Percentiles rank a stretch among this genome's conserved stretches.
Evolutionary conservation across 2,329 filamentous ascomycete genomes (phyloP).

Genomic region (Nemania sp.): DNA sequence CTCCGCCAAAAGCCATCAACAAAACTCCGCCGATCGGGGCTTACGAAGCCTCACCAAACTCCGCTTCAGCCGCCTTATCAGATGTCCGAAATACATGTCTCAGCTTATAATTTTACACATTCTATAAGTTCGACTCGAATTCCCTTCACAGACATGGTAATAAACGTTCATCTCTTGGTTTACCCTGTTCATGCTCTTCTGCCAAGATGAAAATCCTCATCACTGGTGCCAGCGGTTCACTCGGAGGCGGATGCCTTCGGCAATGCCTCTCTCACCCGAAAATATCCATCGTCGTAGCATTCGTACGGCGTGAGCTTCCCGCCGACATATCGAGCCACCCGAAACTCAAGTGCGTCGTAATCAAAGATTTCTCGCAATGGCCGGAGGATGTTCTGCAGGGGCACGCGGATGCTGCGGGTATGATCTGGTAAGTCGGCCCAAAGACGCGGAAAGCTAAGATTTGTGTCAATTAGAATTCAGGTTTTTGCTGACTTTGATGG

Average conservation of each 20-base stretch:
- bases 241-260: slow-evolving; percentile 41
- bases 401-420: slow-evolving; percentile 37
- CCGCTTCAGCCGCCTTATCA: no score
- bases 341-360: slow-evolving; percentile 32
- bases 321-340: slow-evolving; percentile 19
- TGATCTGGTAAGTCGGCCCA: slow-evolving; percentile 35
- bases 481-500: not conserved
- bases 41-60: no score
- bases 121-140: no score
- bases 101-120: no score
- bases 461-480: not conserved
- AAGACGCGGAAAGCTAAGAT: not conserved
- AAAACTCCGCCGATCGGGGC: slow-evolving; percentile 13
- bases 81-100: no score
- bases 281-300: slow-evolving; percentile 40
- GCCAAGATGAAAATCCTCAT: slow-evolving; percentile 45
- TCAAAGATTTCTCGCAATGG: slow-evolving; percentile 36
- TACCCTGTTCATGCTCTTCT: not conserved
- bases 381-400: slow-evolving; percentile 32
- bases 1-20: slow-evolving; percentile 1
- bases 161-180: not conserved
- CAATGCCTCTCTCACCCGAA: slow-evolving; percentile 42
- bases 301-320: slow-evolving; percentile 39
- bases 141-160: no score
- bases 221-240: slow-evolving; percentile 42